Conservation (phyloP, 2,329 filamentous ascomycete genomes). For the Stemphylium vesicarium region DNA sequence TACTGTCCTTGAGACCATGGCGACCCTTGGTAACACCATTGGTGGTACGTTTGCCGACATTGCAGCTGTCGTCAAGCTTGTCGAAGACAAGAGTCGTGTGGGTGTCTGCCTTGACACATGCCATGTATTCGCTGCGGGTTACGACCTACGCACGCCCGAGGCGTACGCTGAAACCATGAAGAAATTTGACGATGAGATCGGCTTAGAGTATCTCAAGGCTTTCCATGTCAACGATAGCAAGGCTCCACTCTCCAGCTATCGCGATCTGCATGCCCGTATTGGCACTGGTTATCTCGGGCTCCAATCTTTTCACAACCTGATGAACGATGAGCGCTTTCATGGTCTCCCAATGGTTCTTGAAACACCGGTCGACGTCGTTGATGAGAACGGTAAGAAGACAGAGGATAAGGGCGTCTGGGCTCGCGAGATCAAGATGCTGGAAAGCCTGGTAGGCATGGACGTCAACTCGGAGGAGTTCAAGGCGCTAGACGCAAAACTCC, state of each 20-base stretch:
- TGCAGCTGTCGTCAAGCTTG: conserved; percentile 77
- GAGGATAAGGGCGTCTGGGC: conserved; percentile 90
- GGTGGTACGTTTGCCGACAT: conserved; percentile 87
- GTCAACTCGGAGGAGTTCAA: conserved; percentile 74
- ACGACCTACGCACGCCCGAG: conserved; percentile 80
- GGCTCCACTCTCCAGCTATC: conserved; percentile 78
- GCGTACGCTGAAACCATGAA: conserved; percentile 76
- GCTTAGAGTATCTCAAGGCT: conserved; percentile 78
- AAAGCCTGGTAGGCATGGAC: conserved; percentile 86
- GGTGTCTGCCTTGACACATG: conserved; percentile 97
- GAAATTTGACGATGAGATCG: conserved; percentile 79
- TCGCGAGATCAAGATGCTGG: conserved; percentile 91
- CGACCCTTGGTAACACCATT: conserved; percentile 81
- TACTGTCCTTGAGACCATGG: conserved; percentile 95
- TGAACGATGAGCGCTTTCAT: conserved; percentile 80
- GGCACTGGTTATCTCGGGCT: conserved; percentile 93
- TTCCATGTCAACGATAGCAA: conserved; percentile 97
- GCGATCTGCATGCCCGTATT: conserved; percentile 95
- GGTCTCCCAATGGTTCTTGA: conserved; percentile 90
- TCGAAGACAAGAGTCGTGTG: conserved; percentile 82
- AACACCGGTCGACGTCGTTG: conserved; percentile 84
- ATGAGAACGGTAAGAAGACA: conserved; percentile 65
- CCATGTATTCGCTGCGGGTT: conserved; percentile 92
- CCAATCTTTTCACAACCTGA: conserved; percentile 85
- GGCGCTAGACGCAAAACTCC: conserved; percentile 67